These are phyloP conservation scores for Fusarium sublunatum DNA, from an alignment of 2,329 filamentous ascomycete genomes.

Conservation along the genomic window DNA sequence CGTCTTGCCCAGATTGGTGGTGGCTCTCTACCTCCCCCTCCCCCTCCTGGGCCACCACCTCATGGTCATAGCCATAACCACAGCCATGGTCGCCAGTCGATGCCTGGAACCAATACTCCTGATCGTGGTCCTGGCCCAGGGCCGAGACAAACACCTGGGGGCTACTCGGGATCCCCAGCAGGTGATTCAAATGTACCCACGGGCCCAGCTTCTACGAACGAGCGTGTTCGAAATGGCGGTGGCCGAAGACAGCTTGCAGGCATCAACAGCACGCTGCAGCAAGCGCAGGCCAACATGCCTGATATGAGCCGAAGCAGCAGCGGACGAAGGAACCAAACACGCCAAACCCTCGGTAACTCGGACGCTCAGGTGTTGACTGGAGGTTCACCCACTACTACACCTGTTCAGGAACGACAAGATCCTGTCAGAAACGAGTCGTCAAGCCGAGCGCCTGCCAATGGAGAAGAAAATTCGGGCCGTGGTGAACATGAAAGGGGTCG, in stretches of 20 bases:
- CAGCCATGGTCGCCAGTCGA: conserved; percentile 48
- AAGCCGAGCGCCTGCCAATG: conserved; percentile 50
- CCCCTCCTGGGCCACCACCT: conserved; percentile 48
- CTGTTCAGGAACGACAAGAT: conserved; percentile 62
- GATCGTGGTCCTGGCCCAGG: conserved; percentile 46
- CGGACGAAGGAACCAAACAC: conserved; percentile 50
- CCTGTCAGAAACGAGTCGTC: conserved; percentile 54
- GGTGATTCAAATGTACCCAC: conserved; percentile 50
- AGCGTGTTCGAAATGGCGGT: conserved; percentile 53
- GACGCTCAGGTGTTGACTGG: conserved; percentile 68
- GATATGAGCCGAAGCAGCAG: conserved; percentile 53
- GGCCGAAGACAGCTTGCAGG: conserved; percentile 66
- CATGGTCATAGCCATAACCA: conserved; percentile 35
- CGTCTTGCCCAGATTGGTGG: conserved; percentile 60
- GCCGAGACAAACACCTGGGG: conserved; percentile 42
- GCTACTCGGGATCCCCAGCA: conserved; percentile 40
- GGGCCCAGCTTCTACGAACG: conserved; percentile 51
- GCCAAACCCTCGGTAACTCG: conserved; percentile 61
- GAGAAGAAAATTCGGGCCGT: conserved; percentile 47
- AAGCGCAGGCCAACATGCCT: conserved; percentile 59
- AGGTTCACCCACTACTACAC: conserved; percentile 62
- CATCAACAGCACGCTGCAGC: conserved; percentile 69
- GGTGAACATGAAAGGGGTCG: conserved; percentile 58
- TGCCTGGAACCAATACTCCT: conserved; percentile 47
- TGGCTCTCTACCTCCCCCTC: conserved; percentile 47